Base-by-base conservation (phyloP, 2,329 filamentous ascomycete species). In the Pyricularia pennisetigena region DNA sequence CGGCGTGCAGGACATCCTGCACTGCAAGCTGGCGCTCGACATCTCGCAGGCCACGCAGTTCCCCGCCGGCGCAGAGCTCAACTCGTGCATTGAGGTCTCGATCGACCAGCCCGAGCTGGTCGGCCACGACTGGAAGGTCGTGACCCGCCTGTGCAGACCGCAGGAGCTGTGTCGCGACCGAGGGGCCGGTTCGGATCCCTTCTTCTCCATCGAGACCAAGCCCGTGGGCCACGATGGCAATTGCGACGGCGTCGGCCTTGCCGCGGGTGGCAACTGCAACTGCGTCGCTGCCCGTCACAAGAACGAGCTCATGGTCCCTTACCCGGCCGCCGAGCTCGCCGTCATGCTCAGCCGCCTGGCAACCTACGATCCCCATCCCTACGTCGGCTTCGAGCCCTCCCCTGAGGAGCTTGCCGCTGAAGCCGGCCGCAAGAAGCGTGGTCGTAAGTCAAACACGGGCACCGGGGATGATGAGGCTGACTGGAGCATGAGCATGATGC, bases 1-100 rank as follows among this genome's bases (percentile, higher is more conserved):
- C 35, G 80, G 86, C 71, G 79, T 82, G 26, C 83, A 82, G 69
- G 83, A 85, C 70, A 82, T 88, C 49, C 78, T 89, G 70, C 86
- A 89, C 77, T 86, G 89, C 79, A 86, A 88, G 70, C 82, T 85
- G 4, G 85, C 85, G 0, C 80, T 90, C 7, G 83, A 88, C 70
- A 76, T 89, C 2, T 84, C 87, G 73, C 81, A 86, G 70, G 82
- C 83, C 64, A 82, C 81, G 71, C 82, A 83, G 69, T 87, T 88
- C 72, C 86, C 86, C 4, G 78, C 81, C 12, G 83, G 85, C n/a
- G 86, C 86, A 4, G 84, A 87, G 73, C 82, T 89, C 68, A 78
- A 86, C 70, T 85, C 84, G 69, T 82, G 85, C 69, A 83, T 88
- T 41, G 84, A 89, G 76, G 81, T 89, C 68, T 82, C 81, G 68